These are phyloP conservation scores for Plasmodium gonderi DNA, from an alignment of 169 alveolate species.

Conservation along the genomic window DNA sequence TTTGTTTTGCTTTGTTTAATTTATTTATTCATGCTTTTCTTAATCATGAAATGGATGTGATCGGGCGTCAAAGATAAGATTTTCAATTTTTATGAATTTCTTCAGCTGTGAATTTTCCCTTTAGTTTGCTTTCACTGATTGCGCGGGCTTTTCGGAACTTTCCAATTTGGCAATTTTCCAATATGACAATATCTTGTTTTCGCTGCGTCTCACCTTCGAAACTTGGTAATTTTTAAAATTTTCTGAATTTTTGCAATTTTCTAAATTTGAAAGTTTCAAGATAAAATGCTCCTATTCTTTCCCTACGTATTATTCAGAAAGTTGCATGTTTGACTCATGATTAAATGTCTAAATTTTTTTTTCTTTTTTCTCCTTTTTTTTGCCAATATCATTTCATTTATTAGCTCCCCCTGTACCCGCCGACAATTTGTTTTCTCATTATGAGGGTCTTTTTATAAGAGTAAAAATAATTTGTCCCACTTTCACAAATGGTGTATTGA, in stretches of 20 bases:
- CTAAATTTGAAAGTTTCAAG: not conserved
- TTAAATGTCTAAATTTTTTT: not conserved
- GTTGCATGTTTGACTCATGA: not conserved
- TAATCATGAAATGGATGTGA: no score
- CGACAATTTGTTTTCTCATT: not conserved
- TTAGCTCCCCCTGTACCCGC: not conserved
- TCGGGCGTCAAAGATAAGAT: no score
- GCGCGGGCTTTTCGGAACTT: not conserved
- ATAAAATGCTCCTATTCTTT: not conserved
- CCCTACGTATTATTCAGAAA: not conserved
- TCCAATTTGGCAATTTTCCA: not conserved
- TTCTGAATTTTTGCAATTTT: not conserved
- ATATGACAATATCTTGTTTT: not conserved
- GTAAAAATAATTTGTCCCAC: no score
- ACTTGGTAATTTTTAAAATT: not conserved
- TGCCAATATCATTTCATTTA: not conserved
- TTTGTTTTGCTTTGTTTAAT: not conserved
- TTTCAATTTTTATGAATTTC: not conserved
- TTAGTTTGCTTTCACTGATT: not conserved
- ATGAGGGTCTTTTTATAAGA: no score
- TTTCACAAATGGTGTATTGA: no score
- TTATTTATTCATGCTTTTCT: no score
- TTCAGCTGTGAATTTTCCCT: not conserved
- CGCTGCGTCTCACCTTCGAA: not conserved
- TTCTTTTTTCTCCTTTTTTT: slow-evolving; percentile 3